A percentile compares a stretch with the other conserved stretches of the same genome.
Conservation (phyloP, 305 asterid species). For the Lippia alba region DNA sequence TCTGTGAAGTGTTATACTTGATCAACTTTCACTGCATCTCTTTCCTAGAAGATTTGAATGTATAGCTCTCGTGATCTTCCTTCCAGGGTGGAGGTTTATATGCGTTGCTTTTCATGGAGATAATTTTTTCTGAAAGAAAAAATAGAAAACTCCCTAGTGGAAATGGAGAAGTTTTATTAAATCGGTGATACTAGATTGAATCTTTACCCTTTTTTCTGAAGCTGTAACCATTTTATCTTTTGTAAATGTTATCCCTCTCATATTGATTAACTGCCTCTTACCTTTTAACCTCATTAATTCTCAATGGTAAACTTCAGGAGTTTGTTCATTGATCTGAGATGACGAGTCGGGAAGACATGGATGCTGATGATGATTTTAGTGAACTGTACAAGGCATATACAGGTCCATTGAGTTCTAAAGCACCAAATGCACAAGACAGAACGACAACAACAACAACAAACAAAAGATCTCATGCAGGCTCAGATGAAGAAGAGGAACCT, state of each 20-base stretch:
- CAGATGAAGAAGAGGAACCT: slow-evolving; percentile 85
- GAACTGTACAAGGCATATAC: slow-evolving; percentile 93
- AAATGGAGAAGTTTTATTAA: neutral
- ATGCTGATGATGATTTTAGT: slow-evolving; percentile 83
- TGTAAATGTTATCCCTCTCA: slow-evolving; percentile 2
- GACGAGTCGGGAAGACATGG: slow-evolving; percentile 70
- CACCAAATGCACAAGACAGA: slow-evolving; percentile 55
- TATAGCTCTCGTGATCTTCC: neutral
- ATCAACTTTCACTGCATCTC: neutral
- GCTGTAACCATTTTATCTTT: neutral
- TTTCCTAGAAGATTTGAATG: neutral
- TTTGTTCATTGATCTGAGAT: slow-evolving; percentile 43
- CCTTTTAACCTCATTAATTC: neutral
- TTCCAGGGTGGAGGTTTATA: neutral
- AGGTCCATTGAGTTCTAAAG: slow-evolving; percentile 71
- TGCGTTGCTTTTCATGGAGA: neutral
- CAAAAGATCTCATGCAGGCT: slow-evolving; percentile 75
- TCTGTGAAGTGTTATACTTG: neutral
- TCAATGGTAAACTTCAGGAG: slow-evolving; percentile 28
- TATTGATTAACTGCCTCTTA: slow-evolving; percentile 12
- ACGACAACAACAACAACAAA: slow-evolving; percentile 42
- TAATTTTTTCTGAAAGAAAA: neutral
- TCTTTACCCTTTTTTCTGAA: neutral
- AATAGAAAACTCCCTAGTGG: neutral
- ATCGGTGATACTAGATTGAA: neutral